Percentiles rank a stretch among this genome's conserved stretches.
phyloP scores from a whole-genome alignment of 2,329 filamentous ascomycete genomes.

The Neophaeococcomyces aloes region DNA sequence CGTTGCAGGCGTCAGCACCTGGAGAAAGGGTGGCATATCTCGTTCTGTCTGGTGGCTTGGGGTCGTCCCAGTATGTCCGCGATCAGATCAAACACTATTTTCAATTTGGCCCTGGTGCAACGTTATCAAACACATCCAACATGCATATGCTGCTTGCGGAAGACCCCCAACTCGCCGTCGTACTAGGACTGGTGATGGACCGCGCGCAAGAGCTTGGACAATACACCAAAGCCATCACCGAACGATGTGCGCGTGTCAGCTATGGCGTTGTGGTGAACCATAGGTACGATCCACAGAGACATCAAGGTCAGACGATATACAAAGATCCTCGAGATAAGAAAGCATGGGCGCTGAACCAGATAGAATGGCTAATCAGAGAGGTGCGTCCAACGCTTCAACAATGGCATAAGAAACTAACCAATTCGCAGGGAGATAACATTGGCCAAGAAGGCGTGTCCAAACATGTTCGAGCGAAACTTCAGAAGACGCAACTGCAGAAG shows the following conservation, averaged over 20 bases:
- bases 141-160: constrained; percentile 21
- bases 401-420: neutral
- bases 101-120: constrained; percentile 16
- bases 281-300: constrained; percentile 24
- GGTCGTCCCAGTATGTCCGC: constrained; percentile 26
- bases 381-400: neutral
- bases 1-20: constrained; percentile 21
- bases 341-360: constrained; percentile 26
- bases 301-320: constrained; percentile 23
- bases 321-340: constrained; percentile 26
- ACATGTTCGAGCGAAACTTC: constrained; percentile 17
- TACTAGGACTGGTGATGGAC: constrained; percentile 28
- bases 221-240: constrained; percentile 23
- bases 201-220: constrained; percentile 25
- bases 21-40: constrained; percentile 24
- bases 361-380: constrained; percentile 29
- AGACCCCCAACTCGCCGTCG: constrained; percentile 28
- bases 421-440: constrained; percentile 10
- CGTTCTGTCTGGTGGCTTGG: constrained; percentile 27
- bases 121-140: constrained; percentile 16
- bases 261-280: constrained; percentile 29
- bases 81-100: constrained; percentile 18
- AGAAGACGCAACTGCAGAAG: constrained; percentile 12
- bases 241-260: constrained; percentile 27
- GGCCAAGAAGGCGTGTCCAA: constrained; percentile 14